Evolutionary conservation across 306 rosid species (phyloP).

Genomic region (Lagenaria siceraria): DNA sequence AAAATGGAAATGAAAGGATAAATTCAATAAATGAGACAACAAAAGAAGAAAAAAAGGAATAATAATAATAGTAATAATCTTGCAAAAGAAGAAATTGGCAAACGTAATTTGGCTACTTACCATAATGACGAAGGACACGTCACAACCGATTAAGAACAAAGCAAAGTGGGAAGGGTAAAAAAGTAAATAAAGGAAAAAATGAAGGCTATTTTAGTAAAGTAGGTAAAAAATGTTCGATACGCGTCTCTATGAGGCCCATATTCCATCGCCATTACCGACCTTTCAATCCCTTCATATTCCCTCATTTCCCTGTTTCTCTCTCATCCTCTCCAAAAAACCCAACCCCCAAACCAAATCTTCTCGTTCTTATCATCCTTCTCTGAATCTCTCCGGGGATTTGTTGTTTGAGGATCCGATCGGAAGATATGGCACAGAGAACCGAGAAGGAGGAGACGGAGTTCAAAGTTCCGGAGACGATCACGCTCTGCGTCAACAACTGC

Average conservation of each 20-base stretch:
- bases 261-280: constrained; percentile 60
- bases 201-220: background rate
- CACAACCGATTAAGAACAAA: constrained; percentile 11
- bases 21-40: too few species aligned
- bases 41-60: background rate
- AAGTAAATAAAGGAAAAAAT: constrained; percentile 11
- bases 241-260: constrained; percentile 85
- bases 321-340: background rate
- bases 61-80: background rate
- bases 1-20: too few species aligned
- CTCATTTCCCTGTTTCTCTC: constrained; percentile 12
- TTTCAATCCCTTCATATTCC: constrained; percentile 34
- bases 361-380: background rate
- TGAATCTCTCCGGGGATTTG: background rate
- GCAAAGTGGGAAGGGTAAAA: background rate
- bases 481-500: constrained; percentile 74
- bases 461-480: constrained; percentile 58
- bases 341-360: background rate
- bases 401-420: constrained; percentile 2
- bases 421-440: constrained; percentile 58
- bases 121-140: constrained; percentile 23
- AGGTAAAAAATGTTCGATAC: constrained; percentile 29
- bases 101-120: background rate
- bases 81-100: background rate
- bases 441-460: constrained; percentile 79